These are phyloP conservation scores for Friedmanniomyces endolithicus DNA, from an alignment of 495 filamentous ascomycete species.

Conservation along the genomic window DNA sequence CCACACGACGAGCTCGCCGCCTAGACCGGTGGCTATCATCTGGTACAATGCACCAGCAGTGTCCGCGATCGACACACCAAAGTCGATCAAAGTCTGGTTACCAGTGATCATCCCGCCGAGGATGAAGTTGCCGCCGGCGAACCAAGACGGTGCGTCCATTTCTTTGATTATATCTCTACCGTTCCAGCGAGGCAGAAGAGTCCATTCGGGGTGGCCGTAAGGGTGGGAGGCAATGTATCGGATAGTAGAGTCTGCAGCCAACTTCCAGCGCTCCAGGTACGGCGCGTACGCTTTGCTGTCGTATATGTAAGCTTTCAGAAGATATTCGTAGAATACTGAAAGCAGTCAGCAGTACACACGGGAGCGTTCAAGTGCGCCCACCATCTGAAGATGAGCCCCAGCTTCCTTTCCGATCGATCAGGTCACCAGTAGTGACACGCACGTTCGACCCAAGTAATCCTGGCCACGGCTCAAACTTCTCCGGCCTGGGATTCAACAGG, in stretches of 20 bases:
- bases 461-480: constrained; percentile 4
- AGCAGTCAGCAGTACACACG: neutral
- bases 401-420: constrained; percentile 3
- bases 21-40: constrained; percentile 6
- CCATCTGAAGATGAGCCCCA: constrained; percentile 7
- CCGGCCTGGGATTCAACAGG: neutral
- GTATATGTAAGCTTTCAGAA: constrained; percentile 18
- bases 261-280: constrained; percentile 44
- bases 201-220: constrained; percentile 52
- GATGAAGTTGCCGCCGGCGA: constrained; percentile 76
- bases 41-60: constrained; percentile 4
- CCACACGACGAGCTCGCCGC: constrained; percentile 3
- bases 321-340: constrained; percentile 18
- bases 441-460: constrained; percentile 5
- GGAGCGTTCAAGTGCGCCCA: neutral
- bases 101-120: constrained; percentile 61
- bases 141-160: constrained; percentile 44
- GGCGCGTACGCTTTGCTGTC: constrained; percentile 1
- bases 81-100: constrained; percentile 51
- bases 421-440: neutral
- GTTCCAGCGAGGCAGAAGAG: constrained; percentile 42
- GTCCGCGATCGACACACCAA: constrained; percentile 43
- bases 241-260: constrained; percentile 66
- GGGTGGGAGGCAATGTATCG: constrained; percentile 60
- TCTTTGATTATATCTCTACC: constrained; percentile 22